phyloP scores from a whole-genome alignment of 2,329 filamentous ascomycete species.

The Botrytis cinerea region DNA sequence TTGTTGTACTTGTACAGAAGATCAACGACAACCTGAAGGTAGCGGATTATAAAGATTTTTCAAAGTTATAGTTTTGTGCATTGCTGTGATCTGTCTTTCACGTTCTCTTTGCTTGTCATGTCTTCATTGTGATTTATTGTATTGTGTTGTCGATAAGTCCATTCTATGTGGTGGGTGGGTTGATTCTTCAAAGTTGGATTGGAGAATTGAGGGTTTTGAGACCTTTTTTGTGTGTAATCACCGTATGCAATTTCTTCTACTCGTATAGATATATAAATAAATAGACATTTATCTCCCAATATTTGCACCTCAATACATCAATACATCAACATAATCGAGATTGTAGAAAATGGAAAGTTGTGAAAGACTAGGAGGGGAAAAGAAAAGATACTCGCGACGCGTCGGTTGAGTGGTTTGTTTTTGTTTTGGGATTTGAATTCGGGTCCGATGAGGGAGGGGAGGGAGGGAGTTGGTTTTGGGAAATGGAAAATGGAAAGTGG shows the following conservation, averaged over 20 bases:
- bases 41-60: background rate
- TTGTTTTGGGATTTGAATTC: conserved; percentile 34
- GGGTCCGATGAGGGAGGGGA: background rate
- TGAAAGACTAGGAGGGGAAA: background rate
- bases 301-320: background rate
- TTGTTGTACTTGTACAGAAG: conserved; percentile 16
- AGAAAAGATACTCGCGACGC: background rate
- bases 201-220: too few species aligned
- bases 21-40: conserved; percentile 1
- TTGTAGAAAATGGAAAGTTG: background rate
- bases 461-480: too few species aligned
- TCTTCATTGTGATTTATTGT: too few species aligned
- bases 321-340: background rate
- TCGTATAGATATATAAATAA: background rate
- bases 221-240: background rate
- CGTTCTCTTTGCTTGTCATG: background rate
- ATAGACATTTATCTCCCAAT: background rate
- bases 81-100: background rate
- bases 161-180: too few species aligned
- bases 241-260: background rate
- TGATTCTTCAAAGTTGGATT: background rate
- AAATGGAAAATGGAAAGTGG: background rate
- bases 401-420: conserved; percentile 24
- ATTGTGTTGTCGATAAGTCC: too few species aligned
- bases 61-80: background rate